These are phyloP conservation scores for Nyctanthes arbortristis DNA, from an alignment of 257 asterid genomes.

Conservation along the genomic window DNA sequence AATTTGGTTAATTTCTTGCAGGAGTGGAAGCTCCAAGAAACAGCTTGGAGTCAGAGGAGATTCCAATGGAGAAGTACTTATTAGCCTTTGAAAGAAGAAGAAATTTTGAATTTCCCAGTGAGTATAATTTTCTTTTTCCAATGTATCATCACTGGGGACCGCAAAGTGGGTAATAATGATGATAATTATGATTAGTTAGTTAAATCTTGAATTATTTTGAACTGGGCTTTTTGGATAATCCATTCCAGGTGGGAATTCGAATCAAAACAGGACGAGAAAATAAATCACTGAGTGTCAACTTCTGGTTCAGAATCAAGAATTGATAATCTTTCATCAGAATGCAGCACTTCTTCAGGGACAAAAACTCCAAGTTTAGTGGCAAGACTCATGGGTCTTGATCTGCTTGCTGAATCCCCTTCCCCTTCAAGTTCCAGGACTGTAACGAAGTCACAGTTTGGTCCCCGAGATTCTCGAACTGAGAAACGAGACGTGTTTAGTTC, in stretches of 20 bases:
- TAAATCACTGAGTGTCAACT: background rate
- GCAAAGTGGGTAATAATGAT: conserved; percentile 1
- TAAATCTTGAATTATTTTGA: background rate
- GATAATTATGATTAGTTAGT: conserved; percentile 16
- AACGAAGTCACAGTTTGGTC: conserved; percentile 22
- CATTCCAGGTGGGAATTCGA: conserved; percentile 59
- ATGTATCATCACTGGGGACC: too few relatives aligned
- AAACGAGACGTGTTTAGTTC: conserved; percentile 17
- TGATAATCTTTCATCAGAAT: conserved; percentile 47
- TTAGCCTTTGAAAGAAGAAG: conserved; percentile 22
- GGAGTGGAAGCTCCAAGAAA: conserved; percentile 90
- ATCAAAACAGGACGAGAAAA: conserved; percentile 47
- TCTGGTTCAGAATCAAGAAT: conserved; percentile 24
- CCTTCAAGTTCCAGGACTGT: conserved; percentile 36
- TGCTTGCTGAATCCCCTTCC: conserved; percentile 59
- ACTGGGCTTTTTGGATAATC: conserved; percentile 16
- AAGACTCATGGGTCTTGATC: conserved; percentile 93
- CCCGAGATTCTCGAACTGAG: background rate
- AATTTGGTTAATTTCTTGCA: conserved; percentile 27
- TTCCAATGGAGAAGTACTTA: conserved; percentile 9
- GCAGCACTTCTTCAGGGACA: conserved; percentile 54
- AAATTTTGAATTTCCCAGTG: conserved; percentile 58
- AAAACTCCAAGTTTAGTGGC: conserved; percentile 90
- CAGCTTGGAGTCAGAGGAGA: conserved; percentile 70
- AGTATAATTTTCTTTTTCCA: conserved; percentile 39